These are phyloP conservation scores for Globisporangium echinulatum DNA, from an alignment of 352 stramenopile species.

Conservation along the genomic window DNA sequence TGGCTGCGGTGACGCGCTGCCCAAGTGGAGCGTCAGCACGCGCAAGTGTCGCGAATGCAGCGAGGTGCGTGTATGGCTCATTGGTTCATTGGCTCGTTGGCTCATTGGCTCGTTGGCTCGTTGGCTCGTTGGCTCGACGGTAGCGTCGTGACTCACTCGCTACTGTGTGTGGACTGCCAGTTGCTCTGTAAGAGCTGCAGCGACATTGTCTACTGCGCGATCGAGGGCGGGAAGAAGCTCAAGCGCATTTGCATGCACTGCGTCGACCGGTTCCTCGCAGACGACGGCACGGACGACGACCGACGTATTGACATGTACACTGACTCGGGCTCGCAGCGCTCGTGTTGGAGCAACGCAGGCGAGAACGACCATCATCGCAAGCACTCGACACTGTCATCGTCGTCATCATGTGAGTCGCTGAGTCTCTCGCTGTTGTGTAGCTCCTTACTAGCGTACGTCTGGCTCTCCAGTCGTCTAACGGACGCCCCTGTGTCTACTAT, in stretches of 20 bases:
- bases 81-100: too few relatives aligned
- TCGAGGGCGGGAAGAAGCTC: conserved; percentile 57
- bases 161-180: conserved; percentile 4
- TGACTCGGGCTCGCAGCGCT: conserved; percentile 4
- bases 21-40: conserved; percentile 30
- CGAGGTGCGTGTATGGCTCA: conserved; percentile 23
- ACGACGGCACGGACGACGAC: neutral
- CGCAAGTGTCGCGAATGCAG: conserved; percentile 56
- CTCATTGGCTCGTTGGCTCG: neutral
- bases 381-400: too few relatives aligned
- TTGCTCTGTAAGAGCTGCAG: conserved; percentile 54
- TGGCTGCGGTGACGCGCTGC: conserved; percentile 37
- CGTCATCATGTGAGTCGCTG: too few relatives aligned
- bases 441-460: neutral
- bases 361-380: neutral
- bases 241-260: conserved; percentile 67
- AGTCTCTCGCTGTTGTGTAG: neutral
- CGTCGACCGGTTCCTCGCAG: conserved; percentile 23
- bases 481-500: too few relatives aligned
- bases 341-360: neutral
- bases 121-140: neutral
- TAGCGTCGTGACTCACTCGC: neutral
- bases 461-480: too few relatives aligned
- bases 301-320: conserved; percentile 16
- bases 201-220: conserved; percentile 54